phyloP scores from a whole-genome alignment of 2,329 filamentous ascomycete species.

The Scorias spongiosa region DNA sequence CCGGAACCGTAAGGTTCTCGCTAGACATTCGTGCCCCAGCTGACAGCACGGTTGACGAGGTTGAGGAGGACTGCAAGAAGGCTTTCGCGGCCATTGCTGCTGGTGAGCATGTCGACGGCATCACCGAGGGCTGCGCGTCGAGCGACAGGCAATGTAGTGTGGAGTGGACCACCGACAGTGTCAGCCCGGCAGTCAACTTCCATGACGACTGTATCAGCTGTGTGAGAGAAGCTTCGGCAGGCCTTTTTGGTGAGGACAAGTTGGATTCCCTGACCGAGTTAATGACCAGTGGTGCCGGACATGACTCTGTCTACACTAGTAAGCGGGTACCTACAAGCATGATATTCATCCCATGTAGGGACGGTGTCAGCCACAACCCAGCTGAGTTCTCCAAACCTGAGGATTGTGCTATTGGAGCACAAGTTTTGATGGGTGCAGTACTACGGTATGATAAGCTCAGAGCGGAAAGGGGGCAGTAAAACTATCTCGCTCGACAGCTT shows the following conservation, averaged over 20 bases:
- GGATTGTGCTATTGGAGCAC: slow-evolving; percentile 31
- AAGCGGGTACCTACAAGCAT: slow-evolving; percentile 32
- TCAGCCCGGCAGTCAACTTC: slow-evolving; percentile 48
- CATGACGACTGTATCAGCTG: slow-evolving; percentile 51
- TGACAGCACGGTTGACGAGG: slow-evolving; percentile 40
- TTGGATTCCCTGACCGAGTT: slow-evolving; percentile 23
- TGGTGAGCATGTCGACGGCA: slow-evolving; percentile 36
- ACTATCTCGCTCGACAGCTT: neutral
- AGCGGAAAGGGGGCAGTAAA: slow-evolving; percentile 13
- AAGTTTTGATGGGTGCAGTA: slow-evolving; percentile 36
- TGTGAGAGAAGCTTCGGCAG: slow-evolving; percentile 44
- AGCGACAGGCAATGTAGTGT: slow-evolving; percentile 30
- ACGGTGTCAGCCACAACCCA: slow-evolving; percentile 34
- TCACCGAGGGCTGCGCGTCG: slow-evolving; percentile 30
- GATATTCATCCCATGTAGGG: slow-evolving; percentile 33
- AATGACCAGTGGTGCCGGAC: slow-evolving; percentile 50
- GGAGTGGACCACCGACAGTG: slow-evolving; percentile 46
- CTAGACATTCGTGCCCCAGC: slow-evolving; percentile 50
- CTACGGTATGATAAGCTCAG: slow-evolving; percentile 33
- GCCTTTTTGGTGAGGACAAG: slow-evolving; percentile 37
- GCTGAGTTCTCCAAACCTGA: slow-evolving; percentile 30
- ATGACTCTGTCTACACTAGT: slow-evolving; percentile 37
- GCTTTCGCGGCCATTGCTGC: slow-evolving; percentile 47
- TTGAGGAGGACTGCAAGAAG: slow-evolving; percentile 40
- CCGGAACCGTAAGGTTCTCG: slow-evolving; percentile 50